Base-by-base conservation (phyloP, 2,329 filamentous ascomycete species). In the Alternaria postmessia region DNA sequence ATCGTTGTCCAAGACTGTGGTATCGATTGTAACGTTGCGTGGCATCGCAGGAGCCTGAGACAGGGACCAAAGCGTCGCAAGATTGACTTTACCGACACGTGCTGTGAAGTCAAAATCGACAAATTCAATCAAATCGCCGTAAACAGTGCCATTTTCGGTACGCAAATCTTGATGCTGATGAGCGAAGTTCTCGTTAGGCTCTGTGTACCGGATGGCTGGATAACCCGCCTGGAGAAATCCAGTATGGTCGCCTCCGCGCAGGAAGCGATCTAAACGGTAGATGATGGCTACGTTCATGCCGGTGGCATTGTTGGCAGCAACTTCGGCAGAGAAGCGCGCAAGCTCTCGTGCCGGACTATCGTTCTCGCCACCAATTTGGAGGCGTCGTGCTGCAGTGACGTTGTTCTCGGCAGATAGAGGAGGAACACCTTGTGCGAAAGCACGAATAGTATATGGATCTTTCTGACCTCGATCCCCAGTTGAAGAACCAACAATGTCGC, bases 111-210 rank as follows among this genome's bases (percentile, higher is more conserved):
- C 82, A 59, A 81, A 87, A 69, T 88, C 86, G n/a, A 85, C 82
- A 63, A 86, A 88, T 57, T 87, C 82, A 7, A 82, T 73, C 5
- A 87, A 66, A 56, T 88, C 86, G 26, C 86, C 86, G 63, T 85
- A 87, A 57, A 85, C 82, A 24, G 79, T 81, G 1, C 83, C 84
- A 49, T 84, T 80, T 48, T 81, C 77, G 12, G 83, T 78, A 1
- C 84, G 79, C 0, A 83, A 65, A 60, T 87, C 80, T 73, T 88
- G 86, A 65, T 88, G 85, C 73, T 88, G 85, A 68, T 88, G 86
- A 4, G 74, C 78, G 69, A 83, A 88, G 68, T 87, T 79, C 75
- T 88, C 86, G 54, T 83, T 81, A 0, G 86, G 84, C 75, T 88
- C 86, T 0, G 85, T 87, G 78, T 86, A 87, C 2, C 86, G 81